Evolutionary conservation across 345 rosid genomes (phyloP), one percentile per base, ranked within the genome.

Genomic region (Ricinus communis): DNA sequence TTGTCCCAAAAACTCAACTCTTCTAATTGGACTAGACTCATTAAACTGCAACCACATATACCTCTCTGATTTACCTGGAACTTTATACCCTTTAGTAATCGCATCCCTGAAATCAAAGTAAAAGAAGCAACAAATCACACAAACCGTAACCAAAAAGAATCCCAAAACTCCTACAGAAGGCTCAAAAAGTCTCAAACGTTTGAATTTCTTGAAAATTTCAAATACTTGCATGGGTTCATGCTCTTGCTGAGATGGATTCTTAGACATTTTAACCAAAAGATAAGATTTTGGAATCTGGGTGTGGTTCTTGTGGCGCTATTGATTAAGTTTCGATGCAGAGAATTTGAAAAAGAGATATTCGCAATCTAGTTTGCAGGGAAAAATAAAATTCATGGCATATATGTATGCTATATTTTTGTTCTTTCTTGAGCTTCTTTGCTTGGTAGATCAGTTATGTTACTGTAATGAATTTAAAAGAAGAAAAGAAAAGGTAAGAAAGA

Each of bases 91-190:
- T 75, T 60, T 74, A 64, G 77, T 77, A 11, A 66, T 14, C 22
- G 79, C 86, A 11, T 73, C 75, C 80, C 77, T 75, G 84, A 81
- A 89, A 75, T 91, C 96, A 75, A 86, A 81, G 86, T 87, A 93
- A 80, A 87, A 84, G 74, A 91, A 85, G 79, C 88, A 79, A 60
- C 81, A 85, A 77, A 89, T 77, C 67, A 89, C 79, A 65, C 83
- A 85, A 53, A 87, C 65, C 25, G 86, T 82, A 4, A 84, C 84
- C 18, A 91, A 68, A 75, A 91, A 82, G 79, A 90, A 90, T 25
- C 93, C 93, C 76, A 88, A 79, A 58, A 87, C 73, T 22, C 94
- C 86, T 9, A 87, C 51, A 46, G 90, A 93, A 2, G 93, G 94
- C 79, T 91, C 97, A 52, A 87, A 79, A 52, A 84, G 83, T 75